A percentile compares a stretch with the other conserved stretches of the same genome.
These are phyloP conservation scores for Globisporangium ultimum DNA, from an alignment of 352 stramenopile genomes.

Conservation along the genomic window DNA sequence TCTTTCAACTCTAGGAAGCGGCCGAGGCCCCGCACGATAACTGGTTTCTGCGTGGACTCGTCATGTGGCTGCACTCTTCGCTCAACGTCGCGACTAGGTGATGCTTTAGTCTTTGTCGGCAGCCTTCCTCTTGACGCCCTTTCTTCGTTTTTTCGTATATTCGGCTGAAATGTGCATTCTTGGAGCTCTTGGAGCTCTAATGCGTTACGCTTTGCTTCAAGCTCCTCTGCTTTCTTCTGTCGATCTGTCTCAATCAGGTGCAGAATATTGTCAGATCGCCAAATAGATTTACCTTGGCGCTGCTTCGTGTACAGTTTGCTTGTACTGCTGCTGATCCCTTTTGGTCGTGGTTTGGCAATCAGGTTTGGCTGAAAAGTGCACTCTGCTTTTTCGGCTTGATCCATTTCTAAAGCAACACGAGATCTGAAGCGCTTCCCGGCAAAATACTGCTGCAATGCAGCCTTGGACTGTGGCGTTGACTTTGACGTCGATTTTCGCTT, in stretches of 20 bases:
- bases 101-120: constrained; percentile 5
- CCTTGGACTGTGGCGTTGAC: constrained; percentile 17
- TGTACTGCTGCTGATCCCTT: constrained; percentile 25
- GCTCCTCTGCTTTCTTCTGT: constrained; percentile 45
- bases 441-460: constrained; percentile 48
- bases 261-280: constrained; percentile 63
- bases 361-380: constrained; percentile 68
- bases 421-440: constrained; percentile 67
- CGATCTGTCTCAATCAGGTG: constrained; percentile 65
- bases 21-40: constrained; percentile 77
- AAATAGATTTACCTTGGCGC: constrained; percentile 27
- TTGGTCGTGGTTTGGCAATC: constrained; percentile 17
- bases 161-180: constrained; percentile 84
- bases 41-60: constrained; percentile 22
- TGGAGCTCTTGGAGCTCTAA: constrained; percentile 61
- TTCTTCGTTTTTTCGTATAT: constrained; percentile 25
- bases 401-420: constrained; percentile 64
- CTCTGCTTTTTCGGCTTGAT: constrained; percentile 58
- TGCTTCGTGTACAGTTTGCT: constrained; percentile 35
- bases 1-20: constrained; percentile 78
- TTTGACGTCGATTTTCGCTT: constrained; percentile 12
- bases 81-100: not conserved
- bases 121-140: not conserved
- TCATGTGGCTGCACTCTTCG: constrained; percentile 17
- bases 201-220: constrained; percentile 56